phyloP scores from a whole-genome alignment of 2,329 filamentous ascomycete genomes.

The Xylaria sp. region DNA sequence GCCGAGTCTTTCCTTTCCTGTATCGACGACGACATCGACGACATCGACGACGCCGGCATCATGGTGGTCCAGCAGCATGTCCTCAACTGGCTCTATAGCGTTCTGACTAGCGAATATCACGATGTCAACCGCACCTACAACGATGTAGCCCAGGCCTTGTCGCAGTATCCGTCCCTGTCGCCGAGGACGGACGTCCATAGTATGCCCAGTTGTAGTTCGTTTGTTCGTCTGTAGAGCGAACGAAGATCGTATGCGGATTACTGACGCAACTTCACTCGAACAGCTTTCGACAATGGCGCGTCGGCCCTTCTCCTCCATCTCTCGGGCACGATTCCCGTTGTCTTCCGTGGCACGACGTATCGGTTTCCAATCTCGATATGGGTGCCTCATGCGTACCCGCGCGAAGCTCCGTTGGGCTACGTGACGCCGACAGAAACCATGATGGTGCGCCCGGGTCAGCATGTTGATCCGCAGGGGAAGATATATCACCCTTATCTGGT shows the following conservation, averaged over 20 bases:
- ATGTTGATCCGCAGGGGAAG: slow-evolving; percentile 87
- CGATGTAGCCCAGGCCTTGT: slow-evolving; percentile 78
- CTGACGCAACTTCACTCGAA: slow-evolving; percentile 1
- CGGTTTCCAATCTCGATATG: slow-evolving; percentile 89
- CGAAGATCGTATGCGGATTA: background rate
- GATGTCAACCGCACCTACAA: slow-evolving; percentile 91
- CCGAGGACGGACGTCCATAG: slow-evolving; percentile 94
- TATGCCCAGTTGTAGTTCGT: slow-evolving; percentile 40
- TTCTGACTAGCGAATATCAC: slow-evolving; percentile 82
- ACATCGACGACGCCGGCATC: slow-evolving; percentile 22
- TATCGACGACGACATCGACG: background rate
- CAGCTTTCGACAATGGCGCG: slow-evolving; percentile 82
- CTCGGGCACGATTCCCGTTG: slow-evolving; percentile 82
- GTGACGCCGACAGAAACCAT: slow-evolving; percentile 85
- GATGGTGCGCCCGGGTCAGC: slow-evolving; percentile 84
- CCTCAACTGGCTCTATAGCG: slow-evolving; percentile 91
- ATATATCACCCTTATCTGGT: slow-evolving; percentile 95
- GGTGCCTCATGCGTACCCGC: slow-evolving; percentile 86
- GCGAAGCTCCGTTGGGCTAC: slow-evolving; percentile 79
- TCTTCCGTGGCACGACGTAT: slow-evolving; percentile 83
- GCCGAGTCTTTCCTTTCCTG: background rate
- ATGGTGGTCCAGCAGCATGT: slow-evolving; percentile 82
- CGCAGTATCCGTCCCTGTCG: slow-evolving; percentile 71
- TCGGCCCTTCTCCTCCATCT: slow-evolving; percentile 84
- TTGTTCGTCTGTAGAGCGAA: no score